These are phyloP conservation scores for Eustoma russellianum DNA, from an alignment of 257 asterid genomes.

Conservation along the genomic window DNA sequence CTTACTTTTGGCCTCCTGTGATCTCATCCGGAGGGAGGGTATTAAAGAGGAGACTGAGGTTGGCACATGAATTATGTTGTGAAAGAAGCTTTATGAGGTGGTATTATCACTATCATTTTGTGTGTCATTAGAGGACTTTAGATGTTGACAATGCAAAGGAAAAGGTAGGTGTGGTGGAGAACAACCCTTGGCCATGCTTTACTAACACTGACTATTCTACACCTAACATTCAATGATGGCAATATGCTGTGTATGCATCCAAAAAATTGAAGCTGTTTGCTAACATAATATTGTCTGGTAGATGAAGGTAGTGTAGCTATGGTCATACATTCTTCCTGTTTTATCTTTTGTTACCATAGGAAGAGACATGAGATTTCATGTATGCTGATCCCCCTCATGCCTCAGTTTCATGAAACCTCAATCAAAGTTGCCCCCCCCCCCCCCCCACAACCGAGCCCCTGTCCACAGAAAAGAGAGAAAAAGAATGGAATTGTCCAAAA, in stretches of 20 bases:
- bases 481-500: no score
- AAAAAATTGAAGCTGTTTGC: not conserved
- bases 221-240: conserved; percentile 4
- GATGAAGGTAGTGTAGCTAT: not conserved
- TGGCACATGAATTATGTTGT: conserved; percentile 11
- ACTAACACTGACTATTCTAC: conserved; percentile 1
- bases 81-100: conserved; percentile 5
- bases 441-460: no score
- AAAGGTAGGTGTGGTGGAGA: conserved; percentile 4
- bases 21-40: no score
- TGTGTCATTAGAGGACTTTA: conserved; percentile 3
- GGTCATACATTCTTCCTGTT: not conserved
- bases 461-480: no score
- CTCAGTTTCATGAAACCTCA: not conserved
- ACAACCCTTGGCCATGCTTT: conserved; percentile 6
- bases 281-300: not conserved
- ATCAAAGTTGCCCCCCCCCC: no score
- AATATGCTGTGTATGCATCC: conserved; percentile 1
- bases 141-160: conserved; percentile 16
- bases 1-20: no score
- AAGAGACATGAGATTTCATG: not conserved
- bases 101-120: conserved; percentile 13
- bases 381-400: not conserved
- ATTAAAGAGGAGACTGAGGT: not conserved
- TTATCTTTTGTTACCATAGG: not conserved